Evolutionary conservation across 2,329 filamentous ascomycete species (phyloP), one percentile per base, ranked within the genome.

Genomic region (Dactylellina parvicollis): DNA sequence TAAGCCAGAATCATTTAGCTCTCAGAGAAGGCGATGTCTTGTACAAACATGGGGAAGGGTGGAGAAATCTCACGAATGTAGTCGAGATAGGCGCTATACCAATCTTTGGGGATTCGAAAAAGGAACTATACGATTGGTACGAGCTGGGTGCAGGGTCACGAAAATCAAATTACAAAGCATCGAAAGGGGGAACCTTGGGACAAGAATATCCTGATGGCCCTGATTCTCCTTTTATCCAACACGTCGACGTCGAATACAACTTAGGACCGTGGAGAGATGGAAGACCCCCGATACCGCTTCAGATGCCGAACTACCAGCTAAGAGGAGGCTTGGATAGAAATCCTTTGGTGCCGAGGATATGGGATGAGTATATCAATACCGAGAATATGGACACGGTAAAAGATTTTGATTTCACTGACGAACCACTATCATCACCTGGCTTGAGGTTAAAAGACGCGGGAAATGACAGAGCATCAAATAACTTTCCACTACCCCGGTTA

Each of bases 1-100:
- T 16, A 4, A 22, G 42, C 5, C 46, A 28, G 14, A 40, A 18
- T 10, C 14, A 20, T 18, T 7, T 49, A 8, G 40, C 22, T 5
- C 34, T 47, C 2, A 49, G 32, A 1, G 50, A 57, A 57, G 61
- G 61, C 16, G 50, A 66, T 24, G 52, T 66, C 22, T 5, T 57
- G 1, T 56, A 50, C 38, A 56, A 44, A 22, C 1, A 22, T 2
- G 20, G 32, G 38, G 14, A 34, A 12, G 14, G 28, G 10, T 66
- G 61, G 61, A 26, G 24, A 8, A 14, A 36, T 32, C 24, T 66
- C n/a, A 28, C 40, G 1, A 42, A 66, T n/a, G 24, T 38, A 5
- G 4, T 66, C 7, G 20, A 36, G 20, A 5, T 57, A 16, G 30
- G 18, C 4, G 24, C 18, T 12, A 32, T 40, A 12, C 30, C 50